Percentiles rank a stretch among this genome's conserved stretches.
These are phyloP conservation scores for Phytophthora fragariaefolia DNA, from an alignment of 352 stramenopile species.

Conservation along the genomic window DNA sequence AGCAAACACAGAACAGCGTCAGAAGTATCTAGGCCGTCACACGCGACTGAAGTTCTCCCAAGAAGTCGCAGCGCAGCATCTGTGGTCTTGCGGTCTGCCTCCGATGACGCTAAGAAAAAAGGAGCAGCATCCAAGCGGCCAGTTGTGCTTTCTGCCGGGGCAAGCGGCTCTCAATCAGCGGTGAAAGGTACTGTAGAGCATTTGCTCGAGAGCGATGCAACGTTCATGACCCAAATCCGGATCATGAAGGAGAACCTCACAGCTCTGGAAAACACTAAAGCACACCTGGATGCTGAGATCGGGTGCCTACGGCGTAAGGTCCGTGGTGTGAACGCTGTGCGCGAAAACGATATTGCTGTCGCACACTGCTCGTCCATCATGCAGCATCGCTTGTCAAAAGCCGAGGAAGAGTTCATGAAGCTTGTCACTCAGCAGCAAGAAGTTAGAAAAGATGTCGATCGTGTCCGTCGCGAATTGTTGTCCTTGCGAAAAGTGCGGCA, in stretches of 20 bases:
- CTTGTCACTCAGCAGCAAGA: constrained; percentile 68
- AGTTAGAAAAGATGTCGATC: constrained; percentile 68
- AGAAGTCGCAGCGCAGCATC: constrained; percentile 21
- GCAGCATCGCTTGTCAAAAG: constrained; percentile 75
- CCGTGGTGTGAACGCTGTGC: constrained; percentile 74
- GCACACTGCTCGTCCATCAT: constrained; percentile 79
- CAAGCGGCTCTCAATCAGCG: not conserved
- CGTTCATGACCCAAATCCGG: constrained; percentile 68
- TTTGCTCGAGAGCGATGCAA: constrained; percentile 68
- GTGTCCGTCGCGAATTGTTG: constrained; percentile 60
- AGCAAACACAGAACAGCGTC: constrained; percentile 17
- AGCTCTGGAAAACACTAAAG: constrained; percentile 54
- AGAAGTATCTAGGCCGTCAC: not conserved
- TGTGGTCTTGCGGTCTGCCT: not conserved
- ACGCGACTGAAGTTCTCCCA: constrained; percentile 1
- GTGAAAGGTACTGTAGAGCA: constrained; percentile 66
- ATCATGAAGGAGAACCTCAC: constrained; percentile 64
- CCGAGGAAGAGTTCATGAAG: constrained; percentile 84
- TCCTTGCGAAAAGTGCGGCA: constrained; percentile 62
- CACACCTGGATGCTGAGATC: constrained; percentile 54
- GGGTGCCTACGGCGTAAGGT: constrained; percentile 55
- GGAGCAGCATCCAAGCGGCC: constrained; percentile 19
- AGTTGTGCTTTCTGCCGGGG: not conserved
- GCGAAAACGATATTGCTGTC: constrained; percentile 78
- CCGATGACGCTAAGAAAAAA: constrained; percentile 12